phyloP scores from a whole-genome alignment of 2,329 filamentous ascomycete species.

The Phoma sp. region DNA sequence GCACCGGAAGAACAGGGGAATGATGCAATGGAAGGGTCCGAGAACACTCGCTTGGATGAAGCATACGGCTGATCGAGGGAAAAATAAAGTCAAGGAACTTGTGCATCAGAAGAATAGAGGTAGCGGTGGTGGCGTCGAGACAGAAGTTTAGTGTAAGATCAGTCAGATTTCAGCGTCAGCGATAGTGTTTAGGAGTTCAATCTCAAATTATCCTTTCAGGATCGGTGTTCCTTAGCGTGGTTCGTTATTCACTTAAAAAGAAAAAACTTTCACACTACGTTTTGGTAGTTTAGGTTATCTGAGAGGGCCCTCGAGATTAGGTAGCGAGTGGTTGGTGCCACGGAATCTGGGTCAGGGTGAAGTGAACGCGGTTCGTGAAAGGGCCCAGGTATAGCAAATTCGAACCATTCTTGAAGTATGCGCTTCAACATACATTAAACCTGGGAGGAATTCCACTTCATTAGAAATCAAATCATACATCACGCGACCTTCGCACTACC shows the following conservation, averaged over 20 bases:
- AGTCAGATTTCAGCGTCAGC: background rate
- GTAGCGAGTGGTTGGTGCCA: background rate
- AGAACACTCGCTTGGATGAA: slow-evolving; percentile 64
- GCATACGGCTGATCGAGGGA: slow-evolving; percentile 61
- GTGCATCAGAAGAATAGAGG: slow-evolving; percentile 64
- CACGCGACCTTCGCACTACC: no score
- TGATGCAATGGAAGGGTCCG: slow-evolving; percentile 75
- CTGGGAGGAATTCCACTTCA: no score
- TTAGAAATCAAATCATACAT: no score
- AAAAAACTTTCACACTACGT: no score
- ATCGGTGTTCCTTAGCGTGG: no score
- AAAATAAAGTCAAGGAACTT: slow-evolving; percentile 51
- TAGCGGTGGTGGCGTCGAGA: slow-evolving; percentile 67
- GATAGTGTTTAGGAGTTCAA: slow-evolving; percentile 4
- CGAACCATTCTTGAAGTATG: background rate
- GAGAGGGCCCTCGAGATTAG: no score
- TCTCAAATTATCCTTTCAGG: no score
- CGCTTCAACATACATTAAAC: no score
- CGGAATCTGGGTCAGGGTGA: background rate
- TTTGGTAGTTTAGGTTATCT: no score
- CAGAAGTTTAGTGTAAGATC: slow-evolving; percentile 62
- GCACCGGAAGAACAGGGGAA: slow-evolving; percentile 64
- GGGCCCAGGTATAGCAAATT: background rate
- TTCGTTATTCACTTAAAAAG: no score
- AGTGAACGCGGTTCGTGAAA: background rate